phyloP scores from a whole-genome alignment of 257 asterid species.

The Solanum chiquidenum region DNA sequence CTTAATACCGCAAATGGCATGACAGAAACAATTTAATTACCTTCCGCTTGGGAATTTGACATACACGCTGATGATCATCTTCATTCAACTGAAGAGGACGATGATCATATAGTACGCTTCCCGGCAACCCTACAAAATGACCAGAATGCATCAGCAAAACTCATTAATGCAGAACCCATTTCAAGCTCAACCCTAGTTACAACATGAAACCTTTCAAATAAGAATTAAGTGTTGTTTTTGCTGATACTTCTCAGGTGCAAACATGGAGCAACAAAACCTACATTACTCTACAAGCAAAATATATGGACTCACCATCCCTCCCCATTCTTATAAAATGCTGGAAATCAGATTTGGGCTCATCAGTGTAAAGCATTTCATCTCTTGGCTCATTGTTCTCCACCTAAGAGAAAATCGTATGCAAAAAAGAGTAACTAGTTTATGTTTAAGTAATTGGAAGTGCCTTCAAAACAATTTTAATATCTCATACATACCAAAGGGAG shows the following conservation, averaged over 20 bases:
- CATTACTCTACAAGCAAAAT: background rate
- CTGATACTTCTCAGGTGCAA: background rate
- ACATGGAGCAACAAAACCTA: background rate
- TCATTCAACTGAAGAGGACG: conserved; percentile 13
- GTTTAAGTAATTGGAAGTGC: background rate
- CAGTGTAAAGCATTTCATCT: conserved; percentile 23
- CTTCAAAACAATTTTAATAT: background rate
- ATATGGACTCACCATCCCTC: conserved; percentile 13
- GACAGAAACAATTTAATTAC: background rate
- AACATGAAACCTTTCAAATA: background rate
- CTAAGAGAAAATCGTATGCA: conserved; percentile 10
- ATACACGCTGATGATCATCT: conserved; percentile 29
- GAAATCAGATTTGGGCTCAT: conserved; percentile 2
- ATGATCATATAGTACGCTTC: conserved; percentile 18
- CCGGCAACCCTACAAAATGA: background rate
- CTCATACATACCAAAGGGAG: conserved; percentile 27
- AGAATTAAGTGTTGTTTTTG: background rate
- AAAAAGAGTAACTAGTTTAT: background rate
- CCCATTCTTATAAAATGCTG: conserved; percentile 21
- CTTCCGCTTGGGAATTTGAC: conserved; percentile 24
- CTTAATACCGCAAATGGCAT: background rate
- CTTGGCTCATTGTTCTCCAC: conserved; percentile 19
- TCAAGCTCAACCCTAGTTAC: background rate
- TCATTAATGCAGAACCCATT: background rate
- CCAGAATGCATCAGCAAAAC: background rate